Percentiles rank a stretch among this genome's conserved stretches.
phyloP scores from a whole-genome alignment of 148 eudicot genomes.

The Silene uniflora region DNA sequence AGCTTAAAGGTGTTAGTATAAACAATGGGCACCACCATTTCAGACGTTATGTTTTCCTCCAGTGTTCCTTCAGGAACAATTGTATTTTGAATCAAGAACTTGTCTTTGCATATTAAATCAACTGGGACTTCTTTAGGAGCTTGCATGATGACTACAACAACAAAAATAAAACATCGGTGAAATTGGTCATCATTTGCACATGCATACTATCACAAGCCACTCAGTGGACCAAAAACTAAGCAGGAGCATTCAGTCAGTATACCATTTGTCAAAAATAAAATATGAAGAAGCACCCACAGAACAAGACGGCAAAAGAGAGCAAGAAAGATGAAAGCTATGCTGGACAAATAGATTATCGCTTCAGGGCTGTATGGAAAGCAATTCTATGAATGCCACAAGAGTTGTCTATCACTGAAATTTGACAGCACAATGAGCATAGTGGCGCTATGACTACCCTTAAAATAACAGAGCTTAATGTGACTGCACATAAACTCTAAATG shows the following conservation, averaged over 20 bases:
- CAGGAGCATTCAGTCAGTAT: neutral
- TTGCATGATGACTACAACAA: conserved; percentile 78
- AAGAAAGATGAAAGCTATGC: neutral
- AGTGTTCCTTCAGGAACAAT: conserved; percentile 65
- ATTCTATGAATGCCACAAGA: neutral
- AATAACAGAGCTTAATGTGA: neutral
- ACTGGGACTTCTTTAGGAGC: conserved; percentile 56
- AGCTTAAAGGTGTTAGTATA: conserved; percentile 3
- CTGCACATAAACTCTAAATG: neutral
- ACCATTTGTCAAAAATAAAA: neutral
- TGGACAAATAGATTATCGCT: neutral
- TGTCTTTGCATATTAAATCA: conserved; percentile 88
- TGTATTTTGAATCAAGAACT: conserved; percentile 80
- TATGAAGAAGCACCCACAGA: neutral
- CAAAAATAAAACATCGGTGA: neutral
- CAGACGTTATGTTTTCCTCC: conserved; percentile 68
- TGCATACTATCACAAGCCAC: conserved; percentile 6
- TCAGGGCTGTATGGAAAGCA: neutral
- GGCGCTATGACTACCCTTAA: too few species aligned
- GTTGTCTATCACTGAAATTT: neutral
- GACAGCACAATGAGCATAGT: neutral
- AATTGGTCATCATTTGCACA: neutral
- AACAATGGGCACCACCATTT: conserved; percentile 44
- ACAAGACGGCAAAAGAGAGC: neutral
- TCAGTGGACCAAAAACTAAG: neutral